These are phyloP conservation scores for Gonapodya sp. DNA, from an alignment of 192 early-diverging fungal genomes.

Conservation along the genomic window DNA sequence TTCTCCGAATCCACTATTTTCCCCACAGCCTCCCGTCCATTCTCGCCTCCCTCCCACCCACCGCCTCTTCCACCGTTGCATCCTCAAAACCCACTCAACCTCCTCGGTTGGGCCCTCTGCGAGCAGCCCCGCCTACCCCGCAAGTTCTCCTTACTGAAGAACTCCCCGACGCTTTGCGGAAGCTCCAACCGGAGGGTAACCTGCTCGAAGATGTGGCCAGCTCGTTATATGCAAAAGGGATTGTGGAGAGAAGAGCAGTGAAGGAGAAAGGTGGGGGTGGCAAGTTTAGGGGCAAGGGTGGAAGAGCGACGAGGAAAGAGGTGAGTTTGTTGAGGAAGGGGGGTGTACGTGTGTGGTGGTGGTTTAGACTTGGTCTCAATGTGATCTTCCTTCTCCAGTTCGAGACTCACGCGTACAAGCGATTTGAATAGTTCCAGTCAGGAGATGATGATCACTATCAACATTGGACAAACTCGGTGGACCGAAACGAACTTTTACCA, in stretches of 20 bases:
- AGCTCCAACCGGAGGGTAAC: slow-evolving; percentile 50
- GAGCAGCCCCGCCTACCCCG: slow-evolving; percentile 21
- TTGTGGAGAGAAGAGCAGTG: background rate
- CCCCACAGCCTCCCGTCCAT: slow-evolving; percentile 29
- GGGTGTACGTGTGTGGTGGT: too few relatives aligned
- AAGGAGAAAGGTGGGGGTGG: background rate
- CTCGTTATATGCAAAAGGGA: background rate
- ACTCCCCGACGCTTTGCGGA: slow-evolving; percentile 36
- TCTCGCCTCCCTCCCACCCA: background rate
- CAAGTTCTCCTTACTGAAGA: slow-evolving; percentile 42
- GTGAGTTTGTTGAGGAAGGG: too few relatives aligned
- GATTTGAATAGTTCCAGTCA: background rate
- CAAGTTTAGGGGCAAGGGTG: background rate
- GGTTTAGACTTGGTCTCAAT: background rate
- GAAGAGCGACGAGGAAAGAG: background rate
- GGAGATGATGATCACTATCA: too few relatives aligned
- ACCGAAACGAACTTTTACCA: too few relatives aligned
- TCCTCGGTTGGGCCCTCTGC: slow-evolving; percentile 18
- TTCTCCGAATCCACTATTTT: slow-evolving; percentile 25
- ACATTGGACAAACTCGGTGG: too few relatives aligned
- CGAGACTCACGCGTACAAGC: background rate
- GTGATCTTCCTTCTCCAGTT: background rate
- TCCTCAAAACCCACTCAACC: background rate
- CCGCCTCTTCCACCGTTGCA: background rate
- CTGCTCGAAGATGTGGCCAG: slow-evolving; percentile 31